Conservation (phyloP, 352 stramenopile genomes). For the Phytophthora idaei region DNA sequence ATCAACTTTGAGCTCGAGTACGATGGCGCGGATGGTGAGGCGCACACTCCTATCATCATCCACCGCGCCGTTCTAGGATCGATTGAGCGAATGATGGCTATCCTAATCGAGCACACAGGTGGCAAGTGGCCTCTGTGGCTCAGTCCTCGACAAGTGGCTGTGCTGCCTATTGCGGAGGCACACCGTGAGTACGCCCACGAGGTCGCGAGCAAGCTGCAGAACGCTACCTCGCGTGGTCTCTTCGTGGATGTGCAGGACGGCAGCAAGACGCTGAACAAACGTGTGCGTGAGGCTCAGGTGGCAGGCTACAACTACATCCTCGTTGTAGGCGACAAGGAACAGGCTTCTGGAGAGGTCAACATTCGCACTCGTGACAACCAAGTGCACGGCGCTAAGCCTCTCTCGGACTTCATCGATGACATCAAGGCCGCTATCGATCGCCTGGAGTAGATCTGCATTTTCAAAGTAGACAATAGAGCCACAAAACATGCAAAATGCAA, state of each 20-base stretch:
- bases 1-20: slow-evolving; percentile 96
- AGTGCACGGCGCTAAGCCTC: slow-evolving; percentile 65
- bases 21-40: slow-evolving; percentile 82
- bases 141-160: slow-evolving; percentile 76
- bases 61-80: slow-evolving; percentile 97
- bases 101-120: slow-evolving; percentile 96
- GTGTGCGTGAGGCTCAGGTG: slow-evolving; percentile 79
- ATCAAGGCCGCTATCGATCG: slow-evolving; percentile 59
- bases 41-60: slow-evolving; percentile 97
- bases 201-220: slow-evolving; percentile 53
- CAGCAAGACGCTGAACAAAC: slow-evolving; percentile 89
- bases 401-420: slow-evolving; percentile 52
- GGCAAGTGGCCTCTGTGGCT: slow-evolving; percentile 98
- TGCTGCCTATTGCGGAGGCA: slow-evolving; percentile 71
- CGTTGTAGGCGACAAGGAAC: slow-evolving; percentile 80
- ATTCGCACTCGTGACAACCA: slow-evolving; percentile 86
- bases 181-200: slow-evolving; percentile 66
- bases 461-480: slow-evolving; percentile 27
- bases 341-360: slow-evolving; percentile 59
- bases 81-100: slow-evolving; percentile 98
- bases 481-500: slow-evolving; percentile 24
- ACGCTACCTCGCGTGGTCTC: slow-evolving; percentile 34
- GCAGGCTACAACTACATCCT: slow-evolving; percentile 89
- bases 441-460: slow-evolving; percentile 52
- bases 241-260: slow-evolving; percentile 78